Conservation (phyloP, 2,329 filamentous ascomycete genomes). For the Penicillium sp. region DNA sequence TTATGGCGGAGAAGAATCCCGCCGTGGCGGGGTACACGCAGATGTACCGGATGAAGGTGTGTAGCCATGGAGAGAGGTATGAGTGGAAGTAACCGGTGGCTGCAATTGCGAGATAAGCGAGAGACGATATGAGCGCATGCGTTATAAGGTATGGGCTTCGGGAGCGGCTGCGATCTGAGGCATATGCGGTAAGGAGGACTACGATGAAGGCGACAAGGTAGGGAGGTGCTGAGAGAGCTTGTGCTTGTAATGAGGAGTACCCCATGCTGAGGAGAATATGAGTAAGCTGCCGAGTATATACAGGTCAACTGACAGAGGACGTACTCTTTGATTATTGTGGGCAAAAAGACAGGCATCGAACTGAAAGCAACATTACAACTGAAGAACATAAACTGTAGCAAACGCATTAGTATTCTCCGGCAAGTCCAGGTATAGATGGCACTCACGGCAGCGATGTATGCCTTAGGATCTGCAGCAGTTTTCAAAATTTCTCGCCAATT, state of each 20-base stretch:
- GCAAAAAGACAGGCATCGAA: conserved; percentile 83
- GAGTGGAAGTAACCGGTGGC: conserved; percentile 49
- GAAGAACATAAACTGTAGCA: conserved; percentile 69
- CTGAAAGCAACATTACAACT: conserved; percentile 84
- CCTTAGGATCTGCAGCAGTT: conserved; percentile 64
- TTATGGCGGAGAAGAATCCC: conserved; percentile 82
- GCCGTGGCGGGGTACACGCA: conserved; percentile 74
- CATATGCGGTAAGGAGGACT: conserved; percentile 69
- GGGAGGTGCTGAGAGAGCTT: conserved; percentile 78
- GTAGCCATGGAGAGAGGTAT: conserved; percentile 32
- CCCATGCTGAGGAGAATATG: conserved; percentile 57
- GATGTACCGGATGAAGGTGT: conserved; percentile 59
- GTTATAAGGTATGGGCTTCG: conserved; percentile 67
- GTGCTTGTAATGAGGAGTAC: conserved; percentile 64
- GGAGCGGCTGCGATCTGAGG: conserved; percentile 65
- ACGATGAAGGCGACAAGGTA: conserved; percentile 72
- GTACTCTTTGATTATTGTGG: conserved; percentile 68
- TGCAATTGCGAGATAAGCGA: conserved; percentile 61
- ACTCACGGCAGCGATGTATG: conserved; percentile 67
- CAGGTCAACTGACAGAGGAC: conserved; percentile 9
- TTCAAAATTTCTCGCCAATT: conserved; percentile 58
- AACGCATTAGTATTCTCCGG: background rate
- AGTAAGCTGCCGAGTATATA: background rate
- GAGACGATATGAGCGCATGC: conserved; percentile 69
- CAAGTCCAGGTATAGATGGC: no score